phyloP scores from a whole-genome alignment of 305 asterid species.

The Ajuga reptans region DNA sequence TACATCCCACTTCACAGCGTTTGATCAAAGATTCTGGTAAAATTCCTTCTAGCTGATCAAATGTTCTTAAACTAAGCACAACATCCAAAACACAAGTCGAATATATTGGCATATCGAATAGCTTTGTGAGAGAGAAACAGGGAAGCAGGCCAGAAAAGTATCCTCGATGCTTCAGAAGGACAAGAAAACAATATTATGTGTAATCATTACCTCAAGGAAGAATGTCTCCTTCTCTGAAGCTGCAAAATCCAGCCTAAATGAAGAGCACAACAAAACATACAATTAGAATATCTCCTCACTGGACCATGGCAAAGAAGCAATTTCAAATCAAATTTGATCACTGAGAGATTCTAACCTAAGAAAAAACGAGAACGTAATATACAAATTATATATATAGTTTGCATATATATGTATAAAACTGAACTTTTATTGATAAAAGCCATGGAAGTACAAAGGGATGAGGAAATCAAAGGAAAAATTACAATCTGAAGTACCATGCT shows the following conservation, averaged over 20 bases:
- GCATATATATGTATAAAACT: no score
- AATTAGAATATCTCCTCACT: slow-evolving; percentile 14
- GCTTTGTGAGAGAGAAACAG: not conserved
- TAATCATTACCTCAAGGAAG: slow-evolving; percentile 57
- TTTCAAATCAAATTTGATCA: not conserved
- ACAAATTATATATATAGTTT: not conserved
- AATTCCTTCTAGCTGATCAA: not conserved
- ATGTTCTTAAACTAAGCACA: not conserved
- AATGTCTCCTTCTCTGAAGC: slow-evolving; percentile 65
- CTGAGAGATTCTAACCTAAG: not conserved
- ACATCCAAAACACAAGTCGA: not conserved
- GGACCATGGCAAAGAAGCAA: slow-evolving; percentile 11
- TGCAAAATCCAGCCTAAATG: slow-evolving; percentile 69
- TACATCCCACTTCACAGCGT: not conserved
- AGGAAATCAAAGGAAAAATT: no score
- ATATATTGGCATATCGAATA: not conserved
- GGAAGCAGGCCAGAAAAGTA: not conserved
- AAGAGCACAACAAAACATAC: slow-evolving; percentile 22
- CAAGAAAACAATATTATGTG: slow-evolving; percentile 7
- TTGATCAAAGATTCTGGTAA: not conserved
- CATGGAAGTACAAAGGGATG: no score
- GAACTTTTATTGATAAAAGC: no score
- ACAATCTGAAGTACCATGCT: no score
- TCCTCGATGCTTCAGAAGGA: not conserved
- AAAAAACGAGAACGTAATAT: not conserved